Evolutionary conservation across 352 stramenopile genomes (phyloP).

Genomic region (Stephanocyclus meneghinianus): DNA sequence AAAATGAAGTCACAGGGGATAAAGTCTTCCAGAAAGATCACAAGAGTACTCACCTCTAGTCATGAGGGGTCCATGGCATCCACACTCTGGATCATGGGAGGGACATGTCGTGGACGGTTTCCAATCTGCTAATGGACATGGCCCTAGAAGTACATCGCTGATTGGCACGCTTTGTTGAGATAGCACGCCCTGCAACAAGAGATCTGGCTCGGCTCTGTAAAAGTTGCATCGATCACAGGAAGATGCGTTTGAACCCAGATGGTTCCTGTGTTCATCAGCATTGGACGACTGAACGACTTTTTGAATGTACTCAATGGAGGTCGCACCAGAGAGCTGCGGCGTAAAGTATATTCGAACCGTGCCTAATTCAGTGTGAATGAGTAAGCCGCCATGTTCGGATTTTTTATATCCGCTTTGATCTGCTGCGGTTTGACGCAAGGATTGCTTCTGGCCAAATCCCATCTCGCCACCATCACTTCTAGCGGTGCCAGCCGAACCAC

Average conservation of each 20-base stretch:
- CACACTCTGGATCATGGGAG: constrained; percentile 61
- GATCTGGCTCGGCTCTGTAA: constrained; percentile 66
- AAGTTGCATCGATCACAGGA: constrained; percentile 61
- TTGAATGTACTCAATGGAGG: constrained; percentile 66
- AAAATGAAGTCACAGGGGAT: background rate
- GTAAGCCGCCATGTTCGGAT: background rate
- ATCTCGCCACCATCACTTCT: background rate
- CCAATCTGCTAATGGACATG: constrained; percentile 45
- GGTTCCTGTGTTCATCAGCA: background rate
- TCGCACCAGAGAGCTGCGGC: constrained; percentile 50
- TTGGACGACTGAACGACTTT: constrained; percentile 34
- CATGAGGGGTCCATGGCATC: constrained; percentile 75
- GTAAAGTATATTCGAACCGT: constrained; percentile 56
- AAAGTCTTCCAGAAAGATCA: background rate
- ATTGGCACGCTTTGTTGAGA: constrained; percentile 9
- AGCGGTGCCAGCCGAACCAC: background rate
- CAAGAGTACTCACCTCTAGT: constrained; percentile 24
- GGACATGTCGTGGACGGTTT: constrained; percentile 52
- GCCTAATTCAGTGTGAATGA: constrained; percentile 38
- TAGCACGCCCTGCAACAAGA: constrained; percentile 73
- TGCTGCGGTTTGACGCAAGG: background rate
- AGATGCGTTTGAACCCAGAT: background rate
- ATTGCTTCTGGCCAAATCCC: background rate
- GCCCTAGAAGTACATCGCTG: constrained; percentile 29
- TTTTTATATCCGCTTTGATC: background rate